Evolutionary conservation across 345 rosid genomes (phyloP).

Genomic region (Boechera stricta): DNA sequence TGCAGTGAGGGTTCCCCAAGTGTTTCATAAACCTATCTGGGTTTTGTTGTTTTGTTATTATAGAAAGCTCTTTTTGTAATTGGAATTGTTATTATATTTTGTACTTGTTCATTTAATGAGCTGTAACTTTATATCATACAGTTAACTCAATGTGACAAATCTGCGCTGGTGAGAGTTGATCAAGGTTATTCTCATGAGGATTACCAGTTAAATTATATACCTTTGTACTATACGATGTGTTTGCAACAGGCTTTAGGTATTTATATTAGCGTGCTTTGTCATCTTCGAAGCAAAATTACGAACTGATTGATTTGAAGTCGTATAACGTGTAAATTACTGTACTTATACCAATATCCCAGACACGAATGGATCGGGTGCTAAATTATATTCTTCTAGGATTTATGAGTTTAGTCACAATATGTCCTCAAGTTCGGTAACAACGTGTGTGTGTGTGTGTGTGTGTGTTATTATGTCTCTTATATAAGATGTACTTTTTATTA

Average conservation of each 20-base stretch:
- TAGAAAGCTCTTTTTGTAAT: conserved; percentile 15
- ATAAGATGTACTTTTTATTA: not conserved
- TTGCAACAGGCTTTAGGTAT: not conserved
- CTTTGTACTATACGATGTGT: not conserved
- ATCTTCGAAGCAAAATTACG: conserved; percentile 4
- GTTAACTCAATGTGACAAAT: conserved; percentile 13
- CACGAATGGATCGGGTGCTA: not conserved
- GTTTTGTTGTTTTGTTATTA: conserved; percentile 24
- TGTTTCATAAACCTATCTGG: conserved; percentile 25
- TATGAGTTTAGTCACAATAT: not conserved
- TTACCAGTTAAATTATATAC: not conserved
- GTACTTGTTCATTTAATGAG: not conserved
- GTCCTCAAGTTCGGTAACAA: not conserved
- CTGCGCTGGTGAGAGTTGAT: not conserved
- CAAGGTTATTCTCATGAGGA: not conserved
- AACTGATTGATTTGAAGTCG: not conserved
- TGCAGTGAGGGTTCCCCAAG: conserved; percentile 22
- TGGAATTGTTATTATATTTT: conserved; percentile 2
- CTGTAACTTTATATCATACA: conserved; percentile 8
- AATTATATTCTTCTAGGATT: not conserved
- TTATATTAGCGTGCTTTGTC: not conserved
- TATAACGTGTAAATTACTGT: not conserved
- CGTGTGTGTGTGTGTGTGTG: not conserved
- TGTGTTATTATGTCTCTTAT: not conserved
- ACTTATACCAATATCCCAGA: no score